Base-by-base conservation (phyloP, 495 filamentous ascomycete genomes). In the Annulohypoxylon stygium region DNA sequence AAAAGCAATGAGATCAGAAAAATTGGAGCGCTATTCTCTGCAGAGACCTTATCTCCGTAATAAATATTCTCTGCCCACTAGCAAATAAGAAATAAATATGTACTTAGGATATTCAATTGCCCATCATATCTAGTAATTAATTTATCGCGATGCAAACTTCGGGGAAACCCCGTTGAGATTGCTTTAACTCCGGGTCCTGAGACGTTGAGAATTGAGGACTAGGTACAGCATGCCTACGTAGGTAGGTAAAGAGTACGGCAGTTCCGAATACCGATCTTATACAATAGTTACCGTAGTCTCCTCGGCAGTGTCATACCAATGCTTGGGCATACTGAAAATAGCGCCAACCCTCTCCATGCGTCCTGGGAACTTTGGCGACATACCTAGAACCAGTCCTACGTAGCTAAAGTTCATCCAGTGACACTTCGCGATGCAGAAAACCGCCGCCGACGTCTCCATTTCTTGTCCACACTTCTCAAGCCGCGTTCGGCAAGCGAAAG, bases 311-410 rank as follows among this genome's bases (percentile, higher is more conserved):
- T 1, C 20, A 23, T 23, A 23, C 20, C 20, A 23, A 23, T 23
- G 20, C 20, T 23, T 23, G 20, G 20, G 1, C 20, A 23, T 23
- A 23, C 20, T 23, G 20, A 23, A 23, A 23, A 23, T 60, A 5
- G 30, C 47, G 6, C 65, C 70, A 2, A 73, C 64, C 50, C 70
- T 62, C 53, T 73, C 70, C 70, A 68, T 68, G 18, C 20, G 51
- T 12, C 53, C 59, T 8, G 60, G 70, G 16, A 47, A 61, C 36
- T 55, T 73, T 9, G 61, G 65, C 18, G 65, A 69, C 34, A 61
- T 65, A 23, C 65, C 61, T 48, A 69, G 30, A 33, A 73, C 64
- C 34, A 69, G 41, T 3, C 70, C 65, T 36, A 69, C 48, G 18
- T 74, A 74, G 33, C n/a, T 69, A 65, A 34, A 61, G 16, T 50